Evolutionary conservation across 2,329 filamentous ascomycete species (phyloP), one percentile per base, ranked within the genome.

Genomic region (Cercospora beticola): DNA sequence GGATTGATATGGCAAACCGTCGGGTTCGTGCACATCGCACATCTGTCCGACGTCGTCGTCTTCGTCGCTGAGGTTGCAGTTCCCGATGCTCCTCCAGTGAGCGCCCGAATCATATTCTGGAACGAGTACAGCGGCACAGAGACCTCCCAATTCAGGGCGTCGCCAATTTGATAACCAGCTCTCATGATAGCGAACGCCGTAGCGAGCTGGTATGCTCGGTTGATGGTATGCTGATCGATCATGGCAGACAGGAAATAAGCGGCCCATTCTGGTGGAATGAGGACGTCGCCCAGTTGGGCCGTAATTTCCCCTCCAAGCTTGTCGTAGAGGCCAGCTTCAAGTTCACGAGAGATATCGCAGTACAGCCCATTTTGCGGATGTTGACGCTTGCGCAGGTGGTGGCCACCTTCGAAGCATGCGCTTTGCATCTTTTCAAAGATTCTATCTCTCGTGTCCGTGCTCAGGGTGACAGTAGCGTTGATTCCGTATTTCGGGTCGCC

Each of bases 11-110:
- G 6, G 18, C 66, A 68, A 3, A 57, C 46, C 4, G 56, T 58
- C 5, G 62, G 30, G 31, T 57, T 58, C 0, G 62, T 65, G 58
- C 66, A 68, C 43, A 65, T 63, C 1, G 56, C 57, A 21, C 66
- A 68, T 14, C 5, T 16, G 26, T 68, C 49, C 28, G 62, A 43
- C 4, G 54, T 64, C 7, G 49, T 46, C 16, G 36, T 57, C 12
- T 54, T 57, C n/a, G 31, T 62, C 8, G 59, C 49, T 5, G 33
- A 23, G 7, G 61, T 68, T 9, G 54, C 49, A 1, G 66, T 61
- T n/a, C 61, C 30, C n/a, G 21, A 23, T 0, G 10, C 10, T 28
- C 21, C 54, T 31, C 21, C 54, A 5, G 21, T 23, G 2, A 58
- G 26, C 26, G 14, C 54, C 10, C 26, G 23, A 26, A 30, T 58